Percentiles rank a stretch among this genome's conserved stretches.
phyloP scores from a whole-genome alignment of 2,329 filamentous ascomycete genomes.

The Ceratocystis eucalypticola region DNA sequence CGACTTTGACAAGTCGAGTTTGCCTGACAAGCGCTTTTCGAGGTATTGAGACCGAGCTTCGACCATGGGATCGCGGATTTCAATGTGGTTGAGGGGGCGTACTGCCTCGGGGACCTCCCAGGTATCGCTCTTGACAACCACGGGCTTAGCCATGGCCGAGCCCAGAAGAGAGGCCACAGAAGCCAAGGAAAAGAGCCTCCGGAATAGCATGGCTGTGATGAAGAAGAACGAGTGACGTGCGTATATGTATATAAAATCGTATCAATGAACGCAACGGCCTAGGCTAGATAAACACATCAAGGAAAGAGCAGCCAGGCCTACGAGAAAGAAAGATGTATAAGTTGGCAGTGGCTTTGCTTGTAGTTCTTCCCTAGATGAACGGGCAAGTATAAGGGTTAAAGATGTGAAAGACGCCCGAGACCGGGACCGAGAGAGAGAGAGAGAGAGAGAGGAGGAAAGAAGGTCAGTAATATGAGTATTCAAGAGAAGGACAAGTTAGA shows the following conservation, averaged over 20 bases:
- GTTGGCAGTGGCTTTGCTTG: background rate
- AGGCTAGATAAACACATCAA: background rate
- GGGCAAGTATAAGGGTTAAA: background rate
- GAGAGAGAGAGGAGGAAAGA: background rate
- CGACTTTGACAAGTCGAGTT: constrained; percentile 17
- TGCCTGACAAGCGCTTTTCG: constrained; percentile 21
- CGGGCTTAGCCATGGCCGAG: constrained; percentile 13
- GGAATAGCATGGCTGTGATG: background rate
- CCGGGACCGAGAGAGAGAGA: background rate
- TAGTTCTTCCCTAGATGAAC: background rate
- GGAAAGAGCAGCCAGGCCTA: background rate
- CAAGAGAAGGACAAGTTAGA: background rate
- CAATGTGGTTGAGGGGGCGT: constrained; percentile 18
- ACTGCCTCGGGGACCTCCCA: constrained; percentile 11
- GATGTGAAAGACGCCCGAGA: background rate
- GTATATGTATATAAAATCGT: background rate
- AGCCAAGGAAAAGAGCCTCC: constrained; percentile 6
- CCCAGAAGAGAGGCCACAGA: constrained; percentile 7
- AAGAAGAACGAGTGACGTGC: background rate
- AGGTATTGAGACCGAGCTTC: constrained; percentile 19
- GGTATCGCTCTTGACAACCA: constrained; percentile 7
- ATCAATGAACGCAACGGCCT: background rate
- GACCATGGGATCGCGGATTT: constrained; percentile 16
- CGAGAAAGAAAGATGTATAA: background rate
- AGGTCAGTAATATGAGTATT: background rate